Evolutionary conservation across 345 rosid genomes (phyloP), one percentile per base, ranked within the genome.

Genomic region (Linum trigynum): DNA sequence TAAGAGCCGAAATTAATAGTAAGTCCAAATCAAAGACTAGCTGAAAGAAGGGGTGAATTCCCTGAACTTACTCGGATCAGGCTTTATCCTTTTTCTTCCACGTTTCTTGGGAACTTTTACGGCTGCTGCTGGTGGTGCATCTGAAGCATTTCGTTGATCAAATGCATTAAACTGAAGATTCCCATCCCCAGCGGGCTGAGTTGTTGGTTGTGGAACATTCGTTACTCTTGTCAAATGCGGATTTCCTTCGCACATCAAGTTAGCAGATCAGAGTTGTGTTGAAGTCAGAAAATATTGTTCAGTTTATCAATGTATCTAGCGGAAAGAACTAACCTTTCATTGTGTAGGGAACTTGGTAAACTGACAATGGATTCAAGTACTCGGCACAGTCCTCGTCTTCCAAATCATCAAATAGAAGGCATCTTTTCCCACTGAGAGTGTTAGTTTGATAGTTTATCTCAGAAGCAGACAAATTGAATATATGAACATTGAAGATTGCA

Each of bases 401-500:
- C 23, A 55, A 11, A 4, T 64, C 69, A 42, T 56, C 35, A 63
- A 66, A 60, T 39, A 7, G 53, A n/a, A 43, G 59, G 40, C 69
- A 62, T 55, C 57, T 65, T 40, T 66, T 61, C 37, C 58, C 60
- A 59, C 60, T 65, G 4, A 23, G 69, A 58, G 61, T n/a, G 53
- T 53, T 68, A 38, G 50, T 39, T 12, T 64, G 79, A 71, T 80
- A 78, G 35, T 71, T 75, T 45, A 76, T 77, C 77, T 77, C 84
- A 2, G 77, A 74, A 63, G 63, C 62, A 36, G 90, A 57, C 76
- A 91, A 71, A 69, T 88, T 86, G 80, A 82, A 91, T 58, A 91
- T 82, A 75, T 81, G 78, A 74, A 91, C 95, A 66, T 76, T 82
- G 64, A 88, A 91, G 65, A 86, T 79, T 38, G 94, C 85, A 65